Evolutionary conservation across 306 rosid genomes (phyloP).

Genomic region (Purshia tridentata): DNA sequence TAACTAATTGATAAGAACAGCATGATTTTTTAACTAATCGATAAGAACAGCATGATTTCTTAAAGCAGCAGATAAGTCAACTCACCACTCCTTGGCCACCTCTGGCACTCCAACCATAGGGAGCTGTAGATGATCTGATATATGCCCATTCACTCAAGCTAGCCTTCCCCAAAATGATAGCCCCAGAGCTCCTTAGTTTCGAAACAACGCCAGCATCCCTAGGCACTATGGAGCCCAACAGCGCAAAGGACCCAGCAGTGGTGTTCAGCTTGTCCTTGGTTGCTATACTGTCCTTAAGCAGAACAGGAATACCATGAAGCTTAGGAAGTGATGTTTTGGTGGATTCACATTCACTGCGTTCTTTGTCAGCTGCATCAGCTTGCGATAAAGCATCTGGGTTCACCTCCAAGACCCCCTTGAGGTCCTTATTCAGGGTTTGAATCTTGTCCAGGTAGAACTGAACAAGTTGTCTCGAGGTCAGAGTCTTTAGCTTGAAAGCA

Average conservation of each 20-base stretch:
- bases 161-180: constrained; percentile 67
- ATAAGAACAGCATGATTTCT: too few species aligned
- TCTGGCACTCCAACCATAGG: constrained; percentile 58
- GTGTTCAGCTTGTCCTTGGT: constrained; percentile 69
- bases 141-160: constrained; percentile 61
- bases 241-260: constrained; percentile 61
- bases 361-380: constrained; percentile 50
- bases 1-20: not conserved
- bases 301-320: constrained; percentile 64
- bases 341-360: constrained; percentile 25
- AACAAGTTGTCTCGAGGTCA: constrained; percentile 60
- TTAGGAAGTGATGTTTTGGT: constrained; percentile 12
- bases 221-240: constrained; percentile 58
- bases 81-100: constrained; percentile 60
- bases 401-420: constrained; percentile 49
- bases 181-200: constrained; percentile 64
- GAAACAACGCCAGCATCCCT: constrained; percentile 63
- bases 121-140: constrained; percentile 16
- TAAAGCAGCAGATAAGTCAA: constrained; percentile 8
- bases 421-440: constrained; percentile 35
- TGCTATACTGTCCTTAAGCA: constrained; percentile 64
- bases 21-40: not conserved
- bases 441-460: constrained; percentile 52
- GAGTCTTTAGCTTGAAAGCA: constrained; percentile 44
- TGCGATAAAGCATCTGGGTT: constrained; percentile 57